Percentiles rank a stretch among this genome's conserved stretches.
These are phyloP conservation scores for Tilletia horrida DNA, from an alignment of 1,284 basidiomycete species.

Conservation along the genomic window DNA sequence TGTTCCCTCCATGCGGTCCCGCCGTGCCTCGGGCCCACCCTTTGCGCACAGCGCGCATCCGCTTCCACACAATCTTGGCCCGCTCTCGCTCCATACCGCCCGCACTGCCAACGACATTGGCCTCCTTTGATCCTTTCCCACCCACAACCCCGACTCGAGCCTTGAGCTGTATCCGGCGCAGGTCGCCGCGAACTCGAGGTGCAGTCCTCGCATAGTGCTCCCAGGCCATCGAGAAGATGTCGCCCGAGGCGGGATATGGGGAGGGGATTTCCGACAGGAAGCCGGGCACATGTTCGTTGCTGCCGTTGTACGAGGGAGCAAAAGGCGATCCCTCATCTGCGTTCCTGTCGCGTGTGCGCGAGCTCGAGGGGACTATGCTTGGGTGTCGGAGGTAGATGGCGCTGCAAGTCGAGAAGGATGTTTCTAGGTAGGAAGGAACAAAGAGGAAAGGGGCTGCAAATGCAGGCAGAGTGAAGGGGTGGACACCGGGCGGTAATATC, in stretches of 20 bases:
- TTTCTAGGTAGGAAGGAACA: constrained; percentile 90
- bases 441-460: constrained; percentile 90
- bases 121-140: neutral
- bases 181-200: constrained; percentile 47
- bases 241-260: constrained; percentile 47
- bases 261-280: constrained; percentile 50
- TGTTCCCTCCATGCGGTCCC: neutral
- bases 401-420: constrained; percentile 85
- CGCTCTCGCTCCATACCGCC: constrained; percentile 9
- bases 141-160: constrained; percentile 31
- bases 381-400: constrained; percentile 92
- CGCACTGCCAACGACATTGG: neutral
- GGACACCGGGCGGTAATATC: constrained; percentile 32
- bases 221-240: constrained; percentile 52
- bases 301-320: neutral
- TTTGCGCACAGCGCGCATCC: constrained; percentile 6
- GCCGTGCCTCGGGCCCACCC: neutral
- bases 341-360: constrained; percentile 18
- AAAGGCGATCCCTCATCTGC: neutral
- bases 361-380: constrained; percentile 70
- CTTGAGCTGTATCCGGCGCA: constrained; percentile 39
- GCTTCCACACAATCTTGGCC: constrained; percentile 11
- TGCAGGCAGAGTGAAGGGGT: constrained; percentile 73
- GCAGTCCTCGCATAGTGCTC: constrained; percentile 50
- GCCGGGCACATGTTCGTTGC: neutral